Conservation (phyloP, 1,284 basidiomycete genomes). For the Cutaneotrichosporon arboriforme region DNA sequence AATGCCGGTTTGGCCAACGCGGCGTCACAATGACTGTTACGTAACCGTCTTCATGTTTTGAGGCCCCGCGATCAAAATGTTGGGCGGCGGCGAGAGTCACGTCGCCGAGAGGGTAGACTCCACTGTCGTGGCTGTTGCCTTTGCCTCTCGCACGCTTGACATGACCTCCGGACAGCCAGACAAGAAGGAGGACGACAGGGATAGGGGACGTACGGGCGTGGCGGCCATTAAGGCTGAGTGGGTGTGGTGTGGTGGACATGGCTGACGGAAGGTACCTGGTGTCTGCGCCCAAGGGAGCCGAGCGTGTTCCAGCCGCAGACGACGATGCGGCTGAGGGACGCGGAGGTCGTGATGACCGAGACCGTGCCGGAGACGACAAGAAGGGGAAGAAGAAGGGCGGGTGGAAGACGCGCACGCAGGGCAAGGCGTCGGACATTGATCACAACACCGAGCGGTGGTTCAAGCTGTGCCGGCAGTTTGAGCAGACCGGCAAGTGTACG, state of each 20-base stretch:
- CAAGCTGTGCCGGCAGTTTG: conserved; percentile 39
- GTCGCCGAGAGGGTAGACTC: too few relatives aligned
- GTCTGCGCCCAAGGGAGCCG: background rate
- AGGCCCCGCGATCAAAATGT: background rate
- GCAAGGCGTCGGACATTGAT: conserved; percentile 63
- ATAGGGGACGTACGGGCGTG: conserved; percentile 50
- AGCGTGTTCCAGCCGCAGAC: conserved; percentile 5
- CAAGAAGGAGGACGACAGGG: conserved; percentile 3
- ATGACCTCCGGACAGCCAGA: background rate
- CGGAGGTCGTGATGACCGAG: conserved; percentile 16
- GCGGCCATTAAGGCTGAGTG: conserved; percentile 73
- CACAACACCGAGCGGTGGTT: conserved; percentile 31
- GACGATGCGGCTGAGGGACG: conserved; percentile 67
- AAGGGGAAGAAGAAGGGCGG: conserved; percentile 51
- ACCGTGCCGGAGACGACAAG: conserved; percentile 28
- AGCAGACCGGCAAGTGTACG: conserved; percentile 28
- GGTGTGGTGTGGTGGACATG: conserved; percentile 43
- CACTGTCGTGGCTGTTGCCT: background rate
- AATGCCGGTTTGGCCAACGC: background rate
- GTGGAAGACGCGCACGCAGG: conserved; percentile 65
- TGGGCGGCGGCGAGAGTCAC: background rate
- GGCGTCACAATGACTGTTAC: background rate
- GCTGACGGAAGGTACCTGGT: conserved; percentile 52
- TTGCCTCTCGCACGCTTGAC: background rate
- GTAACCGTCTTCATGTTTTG: background rate